Base-by-base conservation (phyloP, 2,329 filamentous ascomycete species). In the Aspergillus floridensis region DNA sequence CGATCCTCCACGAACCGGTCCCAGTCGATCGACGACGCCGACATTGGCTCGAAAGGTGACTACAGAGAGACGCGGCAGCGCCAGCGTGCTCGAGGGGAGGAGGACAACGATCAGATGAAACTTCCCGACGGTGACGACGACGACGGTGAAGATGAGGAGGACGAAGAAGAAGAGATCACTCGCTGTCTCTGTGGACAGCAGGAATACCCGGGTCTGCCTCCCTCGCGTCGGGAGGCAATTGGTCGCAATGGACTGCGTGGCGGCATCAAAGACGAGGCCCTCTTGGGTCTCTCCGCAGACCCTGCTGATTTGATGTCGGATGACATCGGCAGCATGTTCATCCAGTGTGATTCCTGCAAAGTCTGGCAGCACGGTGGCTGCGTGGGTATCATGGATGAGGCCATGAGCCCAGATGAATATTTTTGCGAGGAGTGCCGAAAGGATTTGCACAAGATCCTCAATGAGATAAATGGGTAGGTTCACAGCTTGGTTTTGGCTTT, bases 291-390 rank as follows among this genome's bases (percentile, higher is more conserved):
- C 78, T 86, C 78, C 77, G 83, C 75, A 76, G 82, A 74, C 78
- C 87, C 79, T 79, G 87, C 80, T 61, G 81, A 84, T 61, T 70
- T 80, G 64, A 82, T 91, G 63, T 86, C 88, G 32, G 92, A 96
- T 70, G 93, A 98, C 65, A 84, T 93, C 66, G 95, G 93, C 49
- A 93, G 93, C 55, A 89, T 98, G 77, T 99, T 97, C 77, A 93
- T 99, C 66, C 93, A 98, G 80, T 99, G 95, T 84, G 95, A 98
- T 78, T 83, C 91, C 65, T 99, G 95, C 82, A 96, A 96, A 74
- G 95, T 98, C 64, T 99, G 93, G 95, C 95, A 99, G 76, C 95
- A 99, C 74, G 95, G 95, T 70, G 93, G 93, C 61, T 99, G 95
- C 72, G 93, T 99, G 60, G 93, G 95, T 61, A 96, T 99, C 71